Conservation (phyloP, 306 rosid species). For the Luffa aegyptiaca region DNA sequence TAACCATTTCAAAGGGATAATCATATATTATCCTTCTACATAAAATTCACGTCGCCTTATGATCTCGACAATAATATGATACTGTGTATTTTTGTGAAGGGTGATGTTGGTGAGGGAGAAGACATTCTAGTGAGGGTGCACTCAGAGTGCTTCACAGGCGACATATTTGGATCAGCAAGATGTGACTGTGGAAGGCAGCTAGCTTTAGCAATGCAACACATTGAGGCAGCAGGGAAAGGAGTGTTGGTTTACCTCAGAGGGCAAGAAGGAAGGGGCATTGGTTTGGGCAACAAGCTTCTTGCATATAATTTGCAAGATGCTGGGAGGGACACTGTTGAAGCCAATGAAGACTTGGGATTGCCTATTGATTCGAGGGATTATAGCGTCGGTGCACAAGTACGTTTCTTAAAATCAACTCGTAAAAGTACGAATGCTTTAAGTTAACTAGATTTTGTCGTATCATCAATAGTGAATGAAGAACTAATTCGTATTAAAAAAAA, state of each 20-base stretch:
- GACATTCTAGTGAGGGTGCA: slow-evolving; percentile 90
- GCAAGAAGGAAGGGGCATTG: slow-evolving; percentile 93
- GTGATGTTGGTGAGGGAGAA: slow-evolving; percentile 81
- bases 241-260: slow-evolving; percentile 85
- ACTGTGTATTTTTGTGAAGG: slow-evolving; percentile 31
- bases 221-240: slow-evolving; percentile 87
- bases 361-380: slow-evolving; percentile 94
- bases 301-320: slow-evolving; percentile 84
- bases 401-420: neutral
- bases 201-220: slow-evolving; percentile 85
- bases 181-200: slow-evolving; percentile 92
- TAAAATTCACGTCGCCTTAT: too few species aligned
- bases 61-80: too few species aligned
- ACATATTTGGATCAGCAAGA: slow-evolving; percentile 92
- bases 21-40: too few species aligned
- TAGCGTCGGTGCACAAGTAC: slow-evolving; percentile 68
- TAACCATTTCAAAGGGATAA: neutral
- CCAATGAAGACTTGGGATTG: slow-evolving; percentile 88
- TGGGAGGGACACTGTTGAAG: slow-evolving; percentile 87
- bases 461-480: neutral
- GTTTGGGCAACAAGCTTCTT: slow-evolving; percentile 92
- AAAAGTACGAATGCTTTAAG: too few species aligned
- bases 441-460: too few species aligned
- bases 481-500: too few species aligned
- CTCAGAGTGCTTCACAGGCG: slow-evolving; percentile 97